phyloP scores from a whole-genome alignment of 1,284 basidiomycete genomes.

The Takashimella koratensis region DNA sequence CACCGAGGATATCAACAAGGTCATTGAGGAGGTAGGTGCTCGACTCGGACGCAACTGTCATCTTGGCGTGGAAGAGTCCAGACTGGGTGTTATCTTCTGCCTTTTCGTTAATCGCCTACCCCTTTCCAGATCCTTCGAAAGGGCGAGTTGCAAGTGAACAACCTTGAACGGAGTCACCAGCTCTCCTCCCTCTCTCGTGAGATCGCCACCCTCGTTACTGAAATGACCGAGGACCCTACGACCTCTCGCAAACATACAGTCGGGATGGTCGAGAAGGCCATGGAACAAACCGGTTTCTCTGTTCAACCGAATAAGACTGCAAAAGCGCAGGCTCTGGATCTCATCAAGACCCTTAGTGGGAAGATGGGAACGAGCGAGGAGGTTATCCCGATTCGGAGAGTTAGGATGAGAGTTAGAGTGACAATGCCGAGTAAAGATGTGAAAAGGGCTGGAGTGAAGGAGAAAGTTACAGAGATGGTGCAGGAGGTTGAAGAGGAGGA shows the following conservation, averaged over 20 bases:
- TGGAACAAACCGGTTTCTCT: slow-evolving; percentile 90
- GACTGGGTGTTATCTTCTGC: too few species aligned
- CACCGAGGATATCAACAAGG: slow-evolving; percentile 66
- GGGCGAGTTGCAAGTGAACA: slow-evolving; percentile 94
- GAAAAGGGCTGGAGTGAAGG: slow-evolving; percentile 59
- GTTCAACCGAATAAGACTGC: slow-evolving; percentile 84
- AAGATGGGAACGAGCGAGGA: slow-evolving; percentile 20
- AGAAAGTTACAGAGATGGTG: slow-evolving; percentile 66
- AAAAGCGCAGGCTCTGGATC: slow-evolving; percentile 91
- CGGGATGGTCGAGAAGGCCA: slow-evolving; percentile 96
- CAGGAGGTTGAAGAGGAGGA: slow-evolving; percentile 86
- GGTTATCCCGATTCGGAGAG: slow-evolving; percentile 84
- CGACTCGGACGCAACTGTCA: background rate
- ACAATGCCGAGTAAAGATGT: slow-evolving; percentile 71
- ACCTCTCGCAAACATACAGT: slow-evolving; percentile 89
- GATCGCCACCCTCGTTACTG: slow-evolving; percentile 88
- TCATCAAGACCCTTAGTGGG: slow-evolving; percentile 78
- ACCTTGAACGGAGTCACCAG: slow-evolving; percentile 92
- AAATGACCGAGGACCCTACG: slow-evolving; percentile 90
- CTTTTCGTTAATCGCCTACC: background rate
- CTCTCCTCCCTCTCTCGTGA: slow-evolving; percentile 78
- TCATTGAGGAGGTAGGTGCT: slow-evolving; percentile 71
- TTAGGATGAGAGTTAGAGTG: slow-evolving; percentile 86
- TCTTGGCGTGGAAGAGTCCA: too few species aligned
- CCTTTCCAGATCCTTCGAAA: slow-evolving; percentile 76